phyloP scores from a whole-genome alignment of 768 basidiomycete species.

The Lanmaoa rubissima region DNA sequence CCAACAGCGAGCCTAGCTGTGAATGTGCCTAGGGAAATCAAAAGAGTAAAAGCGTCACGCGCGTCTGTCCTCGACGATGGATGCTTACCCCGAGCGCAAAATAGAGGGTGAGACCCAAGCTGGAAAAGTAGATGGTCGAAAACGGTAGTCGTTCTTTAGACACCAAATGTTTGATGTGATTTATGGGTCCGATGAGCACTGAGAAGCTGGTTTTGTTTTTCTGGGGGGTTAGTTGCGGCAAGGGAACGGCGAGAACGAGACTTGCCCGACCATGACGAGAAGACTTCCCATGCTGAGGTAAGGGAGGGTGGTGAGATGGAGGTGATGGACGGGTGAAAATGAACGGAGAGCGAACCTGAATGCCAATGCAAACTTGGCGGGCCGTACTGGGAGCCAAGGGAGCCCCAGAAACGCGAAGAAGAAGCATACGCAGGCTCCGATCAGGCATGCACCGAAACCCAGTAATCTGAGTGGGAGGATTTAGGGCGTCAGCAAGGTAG shows the following conservation, averaged over 20 bases:
- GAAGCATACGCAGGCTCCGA: conserved; percentile 93
- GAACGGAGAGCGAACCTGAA: conserved; percentile 54
- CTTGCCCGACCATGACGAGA: conserved; percentile 95
- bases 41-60: neutral
- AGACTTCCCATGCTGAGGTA: conserved; percentile 71
- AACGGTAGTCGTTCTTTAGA: conserved; percentile 85
- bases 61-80: neutral
- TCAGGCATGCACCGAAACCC: conserved; percentile 85
- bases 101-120: conserved; percentile 84
- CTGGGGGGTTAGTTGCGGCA: neutral
- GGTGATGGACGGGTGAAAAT: accelerated
- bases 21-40: conserved; percentile 59
- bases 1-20: conserved; percentile 81
- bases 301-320: neutral
- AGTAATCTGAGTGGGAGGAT: conserved; percentile 55
- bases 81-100: conserved; percentile 77
- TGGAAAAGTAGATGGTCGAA: conserved; percentile 76
- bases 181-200: conserved; percentile 85
- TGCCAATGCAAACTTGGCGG: conserved; percentile 87
- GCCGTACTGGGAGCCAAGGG: conserved; percentile 65
- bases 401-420: conserved; percentile 84
- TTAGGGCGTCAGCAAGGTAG: neutral
- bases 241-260: neutral
- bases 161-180: conserved; percentile 85
- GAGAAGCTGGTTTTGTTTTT: conserved; percentile 53